Evolutionary conservation across 352 stramenopile species (phyloP), one percentile per base, ranked within the genome.

Genomic region (Phytophthora tubulina): DNA sequence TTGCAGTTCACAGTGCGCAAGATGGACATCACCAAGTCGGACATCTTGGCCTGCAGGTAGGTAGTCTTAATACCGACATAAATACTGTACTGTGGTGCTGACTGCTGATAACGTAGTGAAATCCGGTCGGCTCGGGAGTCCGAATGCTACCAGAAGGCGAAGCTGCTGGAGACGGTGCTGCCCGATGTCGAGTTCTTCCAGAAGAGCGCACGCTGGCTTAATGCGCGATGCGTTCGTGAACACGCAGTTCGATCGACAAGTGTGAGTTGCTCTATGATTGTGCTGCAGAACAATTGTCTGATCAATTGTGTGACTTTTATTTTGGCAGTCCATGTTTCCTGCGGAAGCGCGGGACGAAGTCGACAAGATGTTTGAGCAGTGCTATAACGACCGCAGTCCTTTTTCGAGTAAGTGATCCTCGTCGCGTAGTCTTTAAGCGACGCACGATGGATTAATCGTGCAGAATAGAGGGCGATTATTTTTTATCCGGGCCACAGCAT

Each of bases 11-110:
- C 84, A 0, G 88, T 95, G 59, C 85, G 88, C 30, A 85, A 91
- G 63, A 95, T 95, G 88, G 88, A 95, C 66, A 93, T 95, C 62
- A 93, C 88, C 57, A 89, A 93, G 70, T 76, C 86, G 6, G 82
- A 91, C 36, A 56, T 94, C 14, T 72, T 95, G 33, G 88, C 88
- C 6, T 95, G 88, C 86, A 95, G 87, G 87, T 67, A n/a, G 35
- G 9, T 36, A 15, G 14, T 48, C 4, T 11, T 3, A 31, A 57
- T 44, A 13, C 2, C 27, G 13, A 33, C n/a, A 53, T 30, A 17
- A n/a, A 57, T 35, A 39, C 21, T 54, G 14, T 41, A 30, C 31
- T 41, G 21, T 44, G n/a, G n/a, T 46, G 10, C 33, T 66, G 35
- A 48, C 51, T 30, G 41, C 10, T 32, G 4, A 27, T 64, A 15